Evolutionary conservation across 73 alveolate genomes (phyloP), one percentile per base, ranked within the genome.

Genomic region (Paramecium pentaurelia): DNA sequence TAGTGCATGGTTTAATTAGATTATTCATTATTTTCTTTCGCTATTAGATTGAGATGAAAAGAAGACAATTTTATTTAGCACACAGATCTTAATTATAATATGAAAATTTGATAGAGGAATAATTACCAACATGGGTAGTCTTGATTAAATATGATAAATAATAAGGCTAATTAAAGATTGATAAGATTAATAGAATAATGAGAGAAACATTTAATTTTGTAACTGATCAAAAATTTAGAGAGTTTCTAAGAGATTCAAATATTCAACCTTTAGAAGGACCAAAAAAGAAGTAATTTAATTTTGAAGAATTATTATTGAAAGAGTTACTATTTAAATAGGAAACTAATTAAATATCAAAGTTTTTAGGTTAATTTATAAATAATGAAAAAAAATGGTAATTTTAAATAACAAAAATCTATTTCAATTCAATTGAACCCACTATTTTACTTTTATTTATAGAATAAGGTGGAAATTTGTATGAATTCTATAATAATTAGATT

Each of bases 61-160:
- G 47, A 75, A 30, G 88, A 75, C 10, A 75, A 38, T 32, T 37
- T 75, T 75, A 38, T 75, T 16, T 75, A 12, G 88, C 88, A n/a
- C 36, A 36, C 10, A 34, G 88, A 75, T 42, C 58, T 22, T 75
- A 34, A 38, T 36, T 22, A 75, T 42, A 36, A 16, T 38, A 75
- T 75, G 88, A 75, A 22, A 75, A 75, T 75, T 10, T 75, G 9
- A 75, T 75, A 0, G 88, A 75, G 34, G 88, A 75, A n/a, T 16
- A 38, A 38, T 22, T 75, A 2, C 88, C 88, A 36, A 42, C 88
- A 0, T 75, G 88, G 88, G 34, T 75, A 5, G 88, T 75, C 8
- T 10, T 75, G 36, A 42, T 75, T 37, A 75, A 75, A 42, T 75
- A 75, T 75, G 88, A 75, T 75, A 75, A 75, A n/a, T 6, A 75